Percentiles rank a stretch among this genome's conserved stretches.
Conservation (phyloP, 495 filamentous ascomycete genomes). For the Chaetomium cochliodes region DNA sequence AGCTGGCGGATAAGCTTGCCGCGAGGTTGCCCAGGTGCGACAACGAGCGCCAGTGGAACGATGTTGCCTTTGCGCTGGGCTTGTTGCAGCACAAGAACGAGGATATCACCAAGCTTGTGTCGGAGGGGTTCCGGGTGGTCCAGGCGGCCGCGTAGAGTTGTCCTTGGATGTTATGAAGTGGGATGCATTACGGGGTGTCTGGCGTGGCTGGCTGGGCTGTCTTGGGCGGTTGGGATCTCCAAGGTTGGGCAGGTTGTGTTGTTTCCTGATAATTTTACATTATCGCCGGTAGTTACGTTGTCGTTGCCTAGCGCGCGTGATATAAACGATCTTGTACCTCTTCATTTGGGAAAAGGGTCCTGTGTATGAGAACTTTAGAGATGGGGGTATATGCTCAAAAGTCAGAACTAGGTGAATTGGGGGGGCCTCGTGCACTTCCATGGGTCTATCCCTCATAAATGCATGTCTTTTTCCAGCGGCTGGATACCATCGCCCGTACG, state of each 20-base stretch:
- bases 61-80: conserved; percentile 87
- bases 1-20: conserved; percentile 89
- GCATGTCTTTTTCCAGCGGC: no score
- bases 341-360: background rate
- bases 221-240: background rate
- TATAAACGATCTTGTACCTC: background rate
- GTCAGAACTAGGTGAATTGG: no score
- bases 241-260: background rate
- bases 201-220: background rate
- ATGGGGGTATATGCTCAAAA: no score
- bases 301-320: background rate
- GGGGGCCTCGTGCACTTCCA: no score
- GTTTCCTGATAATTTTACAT: background rate
- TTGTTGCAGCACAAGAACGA: conserved; percentile 96
- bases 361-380: no score
- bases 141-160: conserved; percentile 33
- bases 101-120: conserved; percentile 82
- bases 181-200: conserved; percentile 1
- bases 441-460: no score
- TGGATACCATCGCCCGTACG: no score
- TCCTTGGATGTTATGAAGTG: background rate
- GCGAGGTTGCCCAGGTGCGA: conserved; percentile 83
- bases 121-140: conserved; percentile 82
- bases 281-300: background rate
- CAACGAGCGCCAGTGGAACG: conserved; percentile 92